Percentiles rank a stretch among this genome's conserved stretches.
Evolutionary conservation across 371 early-diverging fungal species (phyloP).

Genomic region (Conidiobolus incongruus): DNA sequence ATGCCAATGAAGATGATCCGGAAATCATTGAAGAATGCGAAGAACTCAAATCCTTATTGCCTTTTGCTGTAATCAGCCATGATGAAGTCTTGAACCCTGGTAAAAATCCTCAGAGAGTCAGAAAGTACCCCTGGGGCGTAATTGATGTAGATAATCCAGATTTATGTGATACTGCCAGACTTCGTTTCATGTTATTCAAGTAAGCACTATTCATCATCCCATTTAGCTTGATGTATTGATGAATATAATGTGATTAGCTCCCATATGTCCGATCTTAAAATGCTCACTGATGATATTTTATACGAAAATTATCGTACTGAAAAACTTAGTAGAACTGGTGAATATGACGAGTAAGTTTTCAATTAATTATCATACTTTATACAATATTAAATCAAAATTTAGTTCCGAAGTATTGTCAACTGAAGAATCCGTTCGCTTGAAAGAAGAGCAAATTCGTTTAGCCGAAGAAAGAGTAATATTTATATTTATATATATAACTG

Average conservation of each 20-base stretch:
- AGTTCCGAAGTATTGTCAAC: too few relatives aligned
- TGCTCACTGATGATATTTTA: slow-evolving; percentile 78
- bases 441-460: not conserved
- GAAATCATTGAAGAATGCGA: slow-evolving; percentile 91
- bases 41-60: slow-evolving; percentile 73
- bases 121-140: slow-evolving; percentile 99
- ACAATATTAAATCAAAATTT: too few relatives aligned
- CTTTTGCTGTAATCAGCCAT: slow-evolving; percentile 92
- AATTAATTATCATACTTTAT: not conserved
- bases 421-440: too few relatives aligned
- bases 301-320: slow-evolving; percentile 95
- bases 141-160: slow-evolving; percentile 34
- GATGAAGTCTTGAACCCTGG: slow-evolving; percentile 72
- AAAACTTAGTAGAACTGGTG: slow-evolving; percentile 51
- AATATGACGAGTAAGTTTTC: slow-evolving; percentile 21
- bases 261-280: slow-evolving; percentile 85
- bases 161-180: slow-evolving; percentile 77
- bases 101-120: slow-evolving; percentile 31
- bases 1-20: slow-evolving; percentile 60
- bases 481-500: too few relatives aligned
- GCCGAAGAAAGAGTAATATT: not conserved
- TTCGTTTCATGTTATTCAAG: slow-evolving; percentile 75
- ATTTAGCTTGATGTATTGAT: too few relatives aligned
- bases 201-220: slow-evolving; percentile 11
- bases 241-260: slow-evolving; percentile 31